Percentiles rank a stretch among this genome's conserved stretches.
phyloP scores from a whole-genome alignment of 352 stramenopile species.

The Phytopythium mirpurense region DNA sequence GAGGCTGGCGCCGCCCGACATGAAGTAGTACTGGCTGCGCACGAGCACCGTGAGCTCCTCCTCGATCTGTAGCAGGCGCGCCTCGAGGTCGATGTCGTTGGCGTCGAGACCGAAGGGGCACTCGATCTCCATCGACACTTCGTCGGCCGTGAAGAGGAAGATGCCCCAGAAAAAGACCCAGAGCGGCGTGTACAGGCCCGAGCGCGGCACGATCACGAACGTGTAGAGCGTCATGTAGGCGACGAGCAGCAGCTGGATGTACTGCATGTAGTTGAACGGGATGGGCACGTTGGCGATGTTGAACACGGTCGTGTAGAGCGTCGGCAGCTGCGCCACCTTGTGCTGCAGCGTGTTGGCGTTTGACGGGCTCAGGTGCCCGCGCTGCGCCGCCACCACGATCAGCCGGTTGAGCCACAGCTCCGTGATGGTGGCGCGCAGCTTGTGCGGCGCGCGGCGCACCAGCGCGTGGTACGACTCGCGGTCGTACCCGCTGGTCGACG shows the following conservation, averaged over 20 bases:
- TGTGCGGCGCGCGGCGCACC: constrained; percentile 58
- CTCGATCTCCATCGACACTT: constrained; percentile 83
- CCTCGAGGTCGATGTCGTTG: constrained; percentile 81
- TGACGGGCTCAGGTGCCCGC: constrained; percentile 44
- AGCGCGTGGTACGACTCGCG: constrained; percentile 56
- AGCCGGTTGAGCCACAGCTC: constrained; percentile 78
- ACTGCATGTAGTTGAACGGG: constrained; percentile 86
- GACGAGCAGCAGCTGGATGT: constrained; percentile 61
- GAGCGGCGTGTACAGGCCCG: constrained; percentile 62
- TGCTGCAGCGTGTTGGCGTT: constrained; percentile 59
- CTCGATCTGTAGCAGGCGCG: constrained; percentile 67
- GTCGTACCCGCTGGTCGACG: constrained; percentile 17
- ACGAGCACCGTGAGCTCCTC: constrained; percentile 78
- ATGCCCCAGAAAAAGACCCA: constrained; percentile 80
- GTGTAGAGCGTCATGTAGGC: constrained; percentile 81
- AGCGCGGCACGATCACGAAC: constrained; percentile 77
- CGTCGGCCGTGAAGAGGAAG: constrained; percentile 78
- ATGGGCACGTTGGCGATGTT: constrained; percentile 84
- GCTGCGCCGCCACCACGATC: constrained; percentile 56
- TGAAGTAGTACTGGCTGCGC: constrained; percentile 78
- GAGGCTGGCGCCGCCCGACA: constrained; percentile 47
- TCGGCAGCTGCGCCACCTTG: constrained; percentile 61
- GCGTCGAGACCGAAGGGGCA: constrained; percentile 73
- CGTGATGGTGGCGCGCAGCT: constrained; percentile 67
- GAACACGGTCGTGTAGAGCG: constrained; percentile 77